Evolutionary conservation across 106 monocot genomes (phyloP).

Genomic region (Allium fistulosum): DNA sequence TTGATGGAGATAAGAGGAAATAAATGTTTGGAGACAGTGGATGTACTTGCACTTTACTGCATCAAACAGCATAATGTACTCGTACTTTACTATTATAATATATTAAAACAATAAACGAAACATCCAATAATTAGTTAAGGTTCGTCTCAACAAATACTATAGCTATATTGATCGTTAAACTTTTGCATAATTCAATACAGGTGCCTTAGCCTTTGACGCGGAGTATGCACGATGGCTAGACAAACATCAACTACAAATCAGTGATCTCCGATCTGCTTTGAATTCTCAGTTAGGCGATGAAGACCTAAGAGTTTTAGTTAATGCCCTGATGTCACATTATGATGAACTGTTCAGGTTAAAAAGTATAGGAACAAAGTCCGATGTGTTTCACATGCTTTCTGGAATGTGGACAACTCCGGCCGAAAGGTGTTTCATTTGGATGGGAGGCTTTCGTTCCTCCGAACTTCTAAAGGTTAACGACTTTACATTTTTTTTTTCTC

Average conservation of each 20-base stretch:
- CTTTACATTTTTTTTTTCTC: background rate
- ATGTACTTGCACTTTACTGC: no score
- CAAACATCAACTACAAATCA: slow-evolving; percentile 62
- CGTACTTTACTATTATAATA: no score
- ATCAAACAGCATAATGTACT: no score
- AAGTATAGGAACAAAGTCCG: slow-evolving; percentile 44
- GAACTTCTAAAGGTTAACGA: slow-evolving; percentile 68
- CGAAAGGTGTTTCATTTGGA: slow-evolving; percentile 94
- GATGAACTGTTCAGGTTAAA: slow-evolving; percentile 76
- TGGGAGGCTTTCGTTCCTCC: slow-evolving; percentile 84
- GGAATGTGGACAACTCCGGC: slow-evolving; percentile 94
- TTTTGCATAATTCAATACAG: slow-evolving; percentile 12
- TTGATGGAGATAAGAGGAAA: no score
- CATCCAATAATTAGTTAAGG: no score
- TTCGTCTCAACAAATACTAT: no score
- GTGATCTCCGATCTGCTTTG: slow-evolving; percentile 62
- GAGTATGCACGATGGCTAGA: slow-evolving; percentile 91
- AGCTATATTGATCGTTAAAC: no score
- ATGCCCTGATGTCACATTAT: slow-evolving; percentile 64
- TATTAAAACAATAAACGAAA: no score
- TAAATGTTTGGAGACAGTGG: no score
- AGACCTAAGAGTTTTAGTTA: slow-evolving; percentile 55
- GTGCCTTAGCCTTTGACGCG: slow-evolving; percentile 62
- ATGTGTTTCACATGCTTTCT: slow-evolving; percentile 91
- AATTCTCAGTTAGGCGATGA: slow-evolving; percentile 42